Evolutionary conservation across 176 grass and related monocot species (phyloP), one percentile per base, ranked within the genome.

Genomic region (Bromus sterilis): DNA sequence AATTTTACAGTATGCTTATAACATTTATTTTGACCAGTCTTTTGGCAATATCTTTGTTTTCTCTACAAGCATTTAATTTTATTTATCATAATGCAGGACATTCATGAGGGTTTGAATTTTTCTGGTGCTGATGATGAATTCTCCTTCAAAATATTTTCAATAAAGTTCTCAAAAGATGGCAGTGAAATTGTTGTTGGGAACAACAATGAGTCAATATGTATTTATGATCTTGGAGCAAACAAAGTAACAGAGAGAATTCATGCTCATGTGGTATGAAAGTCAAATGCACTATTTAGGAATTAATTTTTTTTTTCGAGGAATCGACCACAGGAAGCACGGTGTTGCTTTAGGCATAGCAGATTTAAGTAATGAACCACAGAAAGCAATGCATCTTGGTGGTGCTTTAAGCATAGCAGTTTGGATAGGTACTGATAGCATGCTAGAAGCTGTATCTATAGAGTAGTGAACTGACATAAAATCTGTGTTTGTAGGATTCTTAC

Each of bases 91-190:
- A 70, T 83, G 34, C 81, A 95, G 93, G 87, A 92, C n/a, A 85
- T 92, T 79, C 87, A 95, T 43, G 89, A 92, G 70, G 69, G 37
- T 56, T 78, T 95, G 70, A 87, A 95, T 31, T 92, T 95, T 37
- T 86, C 82, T 71, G 65, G 37, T 37, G 86, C 44, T 41, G 89
- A 84, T 32, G 56, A 83, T 5, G 87, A 60, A 44, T 57, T 41
- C 25, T 43, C 60, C n/a, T 90, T 92, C 63, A 87, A 82, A 61
- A 92, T 92, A 92, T 95, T 92, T 79, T 95, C 93, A 56, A 78
- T 95, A 33, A 90, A 92, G 15, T 95, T 92, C 70, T 95, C 93
- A 78, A 89, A 49, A 60, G 87, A 95, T 78, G 93, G 90, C 14
- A 67, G 79, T 79, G 93, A 95, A 84, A 46, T 92, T 80, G 82